Base-by-base conservation (phyloP, 1,284 basidiomycete genomes). In the Mycosarcoma maydis region DNA sequence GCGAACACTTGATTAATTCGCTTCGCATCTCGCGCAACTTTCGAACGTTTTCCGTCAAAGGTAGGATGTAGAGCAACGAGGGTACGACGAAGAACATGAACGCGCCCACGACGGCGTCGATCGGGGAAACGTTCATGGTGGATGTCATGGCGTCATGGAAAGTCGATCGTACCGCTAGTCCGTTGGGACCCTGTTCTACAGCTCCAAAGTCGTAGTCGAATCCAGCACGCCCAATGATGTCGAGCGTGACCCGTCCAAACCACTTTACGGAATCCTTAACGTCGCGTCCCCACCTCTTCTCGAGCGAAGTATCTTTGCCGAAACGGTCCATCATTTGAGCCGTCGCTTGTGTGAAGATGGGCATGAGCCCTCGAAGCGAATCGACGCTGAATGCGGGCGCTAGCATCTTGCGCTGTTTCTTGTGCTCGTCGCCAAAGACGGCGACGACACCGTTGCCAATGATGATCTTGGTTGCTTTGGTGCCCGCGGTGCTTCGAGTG, bases 171-270 rank as follows among this genome's bases (percentile, higher is more conserved):
- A 71, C 62, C 2, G 68, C 62, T 3, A 67, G n/a, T 6, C 68
- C 68, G 19, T 71, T 71, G 13, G 62, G 62, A 5, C 71, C 71
- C 38, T 68, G 60, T 27, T 64, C 60, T 17, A 73, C 61, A 13
- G 71, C 71, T 6, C 62, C 60, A 47, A 67, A 72, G 33, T 72
- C 64, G 52, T 72, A 72, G 40, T 67, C 69, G 48, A 72, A 72
- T 10, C 69, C 69, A 6, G 69, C 69, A 11, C 36, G 54, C 6
- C 69, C 69, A 38, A 72, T 72, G n/a, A 69, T 67, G 45, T 72
- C 69, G 29, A 72, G 55, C 34, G 69, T 70, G 3, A 70, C 61
- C 36, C 67, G 50, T 0, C 67, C 67, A 14, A 70, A 70, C 67
- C 67, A 70, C 41, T 65, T 64, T 36, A 70, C 60, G 5, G 44